Evolutionary conservation across 371 early-diverging fungal genomes (phyloP).

Genomic region (Aphelidium insulamus): DNA sequence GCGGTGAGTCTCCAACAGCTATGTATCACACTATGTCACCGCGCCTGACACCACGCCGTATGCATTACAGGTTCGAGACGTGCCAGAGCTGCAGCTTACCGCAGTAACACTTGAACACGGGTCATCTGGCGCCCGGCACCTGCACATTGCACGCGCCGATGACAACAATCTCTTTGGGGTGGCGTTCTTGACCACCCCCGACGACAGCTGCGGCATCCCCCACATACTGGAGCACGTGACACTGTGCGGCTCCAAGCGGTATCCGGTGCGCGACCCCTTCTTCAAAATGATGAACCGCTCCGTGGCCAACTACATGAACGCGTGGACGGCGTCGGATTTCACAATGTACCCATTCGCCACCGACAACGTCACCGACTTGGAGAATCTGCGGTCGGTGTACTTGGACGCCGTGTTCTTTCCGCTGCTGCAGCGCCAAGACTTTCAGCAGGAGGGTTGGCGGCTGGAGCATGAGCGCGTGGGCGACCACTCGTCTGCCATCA

Average conservation of each 20-base stretch:
- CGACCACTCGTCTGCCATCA: constrained; percentile 25
- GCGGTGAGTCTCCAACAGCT: too few relatives aligned
- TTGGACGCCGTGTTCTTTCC: constrained; percentile 80
- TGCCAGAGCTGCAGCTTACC: constrained; percentile 41
- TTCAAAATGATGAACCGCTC: constrained; percentile 94
- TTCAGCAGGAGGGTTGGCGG: constrained; percentile 87
- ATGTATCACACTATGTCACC: too few relatives aligned
- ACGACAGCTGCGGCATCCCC: constrained; percentile 65
- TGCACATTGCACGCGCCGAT: constrained; percentile 69
- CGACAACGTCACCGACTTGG: constrained; percentile 59
- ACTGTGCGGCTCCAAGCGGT: constrained; percentile 65
- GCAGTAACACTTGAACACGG: constrained; percentile 42
- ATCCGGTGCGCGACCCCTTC: constrained; percentile 87
- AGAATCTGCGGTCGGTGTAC: constrained; percentile 72
- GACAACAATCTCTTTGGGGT: constrained; percentile 77
- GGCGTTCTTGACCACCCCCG: constrained; percentile 68
- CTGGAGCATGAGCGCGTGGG: constrained; percentile 40
- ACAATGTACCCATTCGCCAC: constrained; percentile 88
- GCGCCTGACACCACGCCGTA: too few relatives aligned
- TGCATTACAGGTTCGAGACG: constrained; percentile 20
- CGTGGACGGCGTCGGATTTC: constrained; percentile 70
- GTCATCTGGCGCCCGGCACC: constrained; percentile 60
- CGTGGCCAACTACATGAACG: constrained; percentile 91
- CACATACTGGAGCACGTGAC: constrained; percentile 91
- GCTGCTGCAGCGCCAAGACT: constrained; percentile 48